Conservation (phyloP, 768 basidiomycete genomes). For the Termitomyces sp. region DNA sequence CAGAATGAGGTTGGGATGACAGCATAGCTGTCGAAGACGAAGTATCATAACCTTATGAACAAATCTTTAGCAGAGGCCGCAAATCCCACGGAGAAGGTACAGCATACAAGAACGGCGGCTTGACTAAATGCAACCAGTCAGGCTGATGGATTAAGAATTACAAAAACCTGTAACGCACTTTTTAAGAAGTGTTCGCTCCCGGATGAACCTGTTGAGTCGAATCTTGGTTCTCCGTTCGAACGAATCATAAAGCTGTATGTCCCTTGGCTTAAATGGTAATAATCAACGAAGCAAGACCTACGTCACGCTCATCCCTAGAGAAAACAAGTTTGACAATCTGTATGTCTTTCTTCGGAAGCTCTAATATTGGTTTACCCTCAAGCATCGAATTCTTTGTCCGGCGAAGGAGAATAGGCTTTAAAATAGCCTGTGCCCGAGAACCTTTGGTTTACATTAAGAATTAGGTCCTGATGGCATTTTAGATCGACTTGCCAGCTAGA, state of each 20-base stretch:
- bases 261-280: background rate
- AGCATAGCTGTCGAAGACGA: slow-evolving; percentile 67
- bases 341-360: slow-evolving; percentile 56
- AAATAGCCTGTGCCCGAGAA: slow-evolving; percentile 58
- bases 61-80: background rate
- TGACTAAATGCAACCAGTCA: slow-evolving; percentile 27
- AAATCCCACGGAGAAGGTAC: background rate
- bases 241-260: slow-evolving; percentile 44
- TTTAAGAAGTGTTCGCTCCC: slow-evolving; percentile 60
- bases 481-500: slow-evolving; percentile 42
- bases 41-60: slow-evolving; percentile 58
- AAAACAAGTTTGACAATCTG: slow-evolving; percentile 58
- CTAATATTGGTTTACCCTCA: slow-evolving; percentile 65
- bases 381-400: slow-evolving; percentile 62
- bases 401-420: slow-evolving; percentile 63
- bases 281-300: slow-evolving; percentile 18
- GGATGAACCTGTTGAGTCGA: slow-evolving; percentile 54
- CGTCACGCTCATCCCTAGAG: slow-evolving; percentile 58
- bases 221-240: slow-evolving; percentile 52
- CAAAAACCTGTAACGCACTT: slow-evolving; percentile 41
- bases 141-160: background rate
- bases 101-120: slow-evolving; percentile 36
- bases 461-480: background rate
- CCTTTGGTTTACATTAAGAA: slow-evolving; percentile 22
- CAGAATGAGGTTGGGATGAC: slow-evolving; percentile 66